A percentile compares a stretch with the other conserved stretches of the same genome.
These are phyloP conservation scores for Thuidium tamariscinum DNA, from an alignment of 225 moss, liverwort and hornwort genomes.

Conservation along the genomic window DNA sequence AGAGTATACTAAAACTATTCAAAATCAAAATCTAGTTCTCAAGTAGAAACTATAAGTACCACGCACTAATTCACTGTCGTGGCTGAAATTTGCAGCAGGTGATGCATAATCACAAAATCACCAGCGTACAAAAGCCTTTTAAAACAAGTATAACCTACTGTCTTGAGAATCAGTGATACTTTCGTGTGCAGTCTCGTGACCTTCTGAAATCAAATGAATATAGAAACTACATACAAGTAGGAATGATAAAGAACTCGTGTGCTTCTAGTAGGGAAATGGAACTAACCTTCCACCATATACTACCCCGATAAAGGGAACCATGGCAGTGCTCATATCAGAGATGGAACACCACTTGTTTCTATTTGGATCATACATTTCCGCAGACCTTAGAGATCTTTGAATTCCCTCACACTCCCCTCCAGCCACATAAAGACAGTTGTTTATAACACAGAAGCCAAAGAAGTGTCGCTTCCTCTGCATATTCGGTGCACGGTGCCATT, in stretches of 20 bases:
- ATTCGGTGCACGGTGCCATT: constrained; percentile 95
- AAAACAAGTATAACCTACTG: not conserved
- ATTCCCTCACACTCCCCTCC: constrained; percentile 95
- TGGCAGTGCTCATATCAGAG: constrained; percentile 97
- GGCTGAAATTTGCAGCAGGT: not conserved
- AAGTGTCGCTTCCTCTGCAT: constrained; percentile 93
- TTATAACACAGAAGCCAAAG: constrained; percentile 97
- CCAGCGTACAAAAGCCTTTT: not conserved
- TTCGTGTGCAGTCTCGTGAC: not conserved
- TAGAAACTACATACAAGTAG: not conserved
- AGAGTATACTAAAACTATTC: not conserved
- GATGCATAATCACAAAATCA: not conserved
- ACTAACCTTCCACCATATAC: constrained; percentile 87
- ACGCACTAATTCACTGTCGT: not conserved
- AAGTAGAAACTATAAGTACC: not conserved
- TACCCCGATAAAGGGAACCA: constrained; percentile 98
- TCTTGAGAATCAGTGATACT: not conserved
- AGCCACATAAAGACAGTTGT: constrained; percentile 95
- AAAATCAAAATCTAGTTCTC: not conserved
- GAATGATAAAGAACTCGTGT: not conserved
- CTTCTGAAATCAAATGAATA: not conserved
- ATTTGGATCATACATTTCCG: constrained; percentile 95
- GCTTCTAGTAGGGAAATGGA: not conserved
- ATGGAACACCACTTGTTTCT: constrained; percentile 92
- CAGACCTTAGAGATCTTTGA: constrained; percentile 83